Evolutionary conservation across 2,329 filamentous ascomycete genomes (phyloP).

Genomic region (Nemania serpens): DNA sequence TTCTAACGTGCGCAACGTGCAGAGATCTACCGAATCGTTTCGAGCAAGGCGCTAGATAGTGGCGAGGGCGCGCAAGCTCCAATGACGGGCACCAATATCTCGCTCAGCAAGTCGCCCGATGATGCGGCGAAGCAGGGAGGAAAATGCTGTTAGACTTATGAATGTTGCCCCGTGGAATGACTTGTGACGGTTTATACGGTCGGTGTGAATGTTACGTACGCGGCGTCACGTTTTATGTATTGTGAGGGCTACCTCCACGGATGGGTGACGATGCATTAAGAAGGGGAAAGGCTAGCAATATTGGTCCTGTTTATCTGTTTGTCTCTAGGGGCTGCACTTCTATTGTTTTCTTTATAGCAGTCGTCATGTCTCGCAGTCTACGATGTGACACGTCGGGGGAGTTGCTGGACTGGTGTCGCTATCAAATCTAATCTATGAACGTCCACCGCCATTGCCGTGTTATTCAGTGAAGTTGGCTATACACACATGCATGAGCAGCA

Average conservation of each 20-base stretch:
- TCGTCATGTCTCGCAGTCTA: conserved; percentile 28
- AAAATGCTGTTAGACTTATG: conserved; percentile 72
- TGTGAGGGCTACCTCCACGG: conserved; percentile 32
- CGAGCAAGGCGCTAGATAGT: conserved; percentile 93
- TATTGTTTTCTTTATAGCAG: conserved; percentile 31
- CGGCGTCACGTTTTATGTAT: conserved; percentile 39
- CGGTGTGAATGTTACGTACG: conserved; percentile 45
- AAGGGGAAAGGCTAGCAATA: conserved; percentile 34
- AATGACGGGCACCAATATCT: conserved; percentile 81
- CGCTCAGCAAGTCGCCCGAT: conserved; percentile 84
- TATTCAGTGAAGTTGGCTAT: background rate
- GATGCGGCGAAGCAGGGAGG: conserved; percentile 74
- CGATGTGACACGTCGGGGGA: conserved; percentile 33
- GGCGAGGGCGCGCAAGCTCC: conserved; percentile 81
- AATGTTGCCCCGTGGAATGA: conserved; percentile 33
- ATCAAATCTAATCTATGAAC: conserved; percentile 35
- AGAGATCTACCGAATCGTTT: conserved; percentile 99
- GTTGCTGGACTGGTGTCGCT: conserved; percentile 7
- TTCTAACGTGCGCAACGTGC: conserved; percentile 27
- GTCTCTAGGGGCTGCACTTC: conserved; percentile 34
- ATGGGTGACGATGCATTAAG: conserved; percentile 37
- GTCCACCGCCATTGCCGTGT: conserved; percentile 15
- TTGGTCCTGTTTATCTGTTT: conserved; percentile 29
- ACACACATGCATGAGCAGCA: too few species aligned
- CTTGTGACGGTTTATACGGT: conserved; percentile 40